phyloP scores from a whole-genome alignment of 768 basidiomycete genomes.

The Xerocomellus chrysenteron region DNA sequence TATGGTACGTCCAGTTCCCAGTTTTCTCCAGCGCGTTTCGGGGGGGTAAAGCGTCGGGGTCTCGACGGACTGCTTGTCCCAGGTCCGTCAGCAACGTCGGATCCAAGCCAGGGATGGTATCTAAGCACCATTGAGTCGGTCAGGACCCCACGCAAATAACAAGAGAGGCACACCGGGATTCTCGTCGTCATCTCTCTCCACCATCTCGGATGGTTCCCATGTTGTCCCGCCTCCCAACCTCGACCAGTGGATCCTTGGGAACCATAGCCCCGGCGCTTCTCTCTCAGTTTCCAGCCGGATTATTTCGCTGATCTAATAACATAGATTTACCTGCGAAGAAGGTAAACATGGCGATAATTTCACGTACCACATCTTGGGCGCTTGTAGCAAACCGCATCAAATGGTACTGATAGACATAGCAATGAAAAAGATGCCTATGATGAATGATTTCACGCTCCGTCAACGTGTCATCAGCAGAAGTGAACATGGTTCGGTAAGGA shows the following conservation, averaged over 20 bases:
- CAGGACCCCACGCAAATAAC: neutral
- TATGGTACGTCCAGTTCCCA: conserved; percentile 46
- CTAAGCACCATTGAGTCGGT: conserved; percentile 19
- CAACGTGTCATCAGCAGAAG: conserved; percentile 30
- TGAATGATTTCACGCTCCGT: conserved; percentile 46
- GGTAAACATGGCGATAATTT: neutral
- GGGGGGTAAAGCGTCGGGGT: conserved; percentile 76
- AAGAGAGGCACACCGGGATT: conserved; percentile 48
- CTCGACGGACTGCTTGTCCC: conserved; percentile 54
- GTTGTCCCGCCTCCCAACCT: conserved; percentile 42
- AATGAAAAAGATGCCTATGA: conserved; percentile 71
- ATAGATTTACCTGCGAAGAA: neutral
- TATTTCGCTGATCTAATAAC: conserved; percentile 54
- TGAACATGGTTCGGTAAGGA: conserved; percentile 57
- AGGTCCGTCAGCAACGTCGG: conserved; percentile 46
- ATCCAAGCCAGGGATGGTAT: conserved; percentile 58
- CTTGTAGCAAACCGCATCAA: conserved; percentile 38
- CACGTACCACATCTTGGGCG: conserved; percentile 37
- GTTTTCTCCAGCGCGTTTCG: conserved; percentile 53
- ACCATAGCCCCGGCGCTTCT: conserved; percentile 50
- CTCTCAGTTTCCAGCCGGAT: conserved; percentile 53
- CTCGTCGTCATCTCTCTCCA: conserved; percentile 59
- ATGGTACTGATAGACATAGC: conserved; percentile 69
- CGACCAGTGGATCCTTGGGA: conserved; percentile 39
- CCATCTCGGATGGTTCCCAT: conserved; percentile 46